These are phyloP conservation scores for Fusarium caatingaense DNA, from an alignment of 2,329 filamentous ascomycete genomes.

Conservation along the genomic window DNA sequence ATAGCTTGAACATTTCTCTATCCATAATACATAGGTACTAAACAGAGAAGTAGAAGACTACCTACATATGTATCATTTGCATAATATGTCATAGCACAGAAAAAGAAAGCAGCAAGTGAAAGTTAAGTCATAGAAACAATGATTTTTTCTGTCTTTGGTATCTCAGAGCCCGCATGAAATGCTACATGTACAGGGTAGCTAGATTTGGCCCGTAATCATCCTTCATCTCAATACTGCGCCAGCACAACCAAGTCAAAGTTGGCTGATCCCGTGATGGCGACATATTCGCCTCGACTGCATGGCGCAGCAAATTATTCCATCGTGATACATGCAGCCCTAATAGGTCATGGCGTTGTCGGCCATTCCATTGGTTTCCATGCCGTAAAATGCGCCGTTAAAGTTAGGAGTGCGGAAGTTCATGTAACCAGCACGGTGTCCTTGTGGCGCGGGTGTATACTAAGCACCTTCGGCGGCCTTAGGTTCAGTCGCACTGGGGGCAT, in stretches of 20 bases:
- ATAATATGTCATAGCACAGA: background rate
- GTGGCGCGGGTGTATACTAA: slow-evolving; percentile 45
- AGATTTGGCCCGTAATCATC: background rate
- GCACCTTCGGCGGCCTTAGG: slow-evolving; percentile 45
- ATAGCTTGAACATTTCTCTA: background rate
- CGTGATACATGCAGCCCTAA: slow-evolving; percentile 1
- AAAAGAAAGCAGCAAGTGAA: background rate
- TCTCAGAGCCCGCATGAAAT: slow-evolving; percentile 18
- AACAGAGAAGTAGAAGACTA: background rate
- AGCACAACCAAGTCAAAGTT: background rate
- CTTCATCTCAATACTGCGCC: slow-evolving; percentile 2
- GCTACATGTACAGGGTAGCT: slow-evolving; percentile 23
- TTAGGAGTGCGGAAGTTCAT: slow-evolving; percentile 2
- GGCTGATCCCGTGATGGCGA: background rate
- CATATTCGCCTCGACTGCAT: background rate
- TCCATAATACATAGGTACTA: background rate
- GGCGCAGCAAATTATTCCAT: background rate
- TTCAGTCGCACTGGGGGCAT: slow-evolving; percentile 61
- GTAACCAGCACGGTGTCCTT: slow-evolving; percentile 13
- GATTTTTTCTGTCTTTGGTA: slow-evolving; percentile 32
- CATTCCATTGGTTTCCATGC: slow-evolving; percentile 1
- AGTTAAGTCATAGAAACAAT: background rate
- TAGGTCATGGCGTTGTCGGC: slow-evolving; percentile 12
- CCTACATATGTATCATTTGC: background rate
- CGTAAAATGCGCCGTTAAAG: slow-evolving; percentile 18